phyloP scores from a whole-genome alignment of 805 yeast genomes.

The Saccharomycopsis synnaedendra region DNA sequence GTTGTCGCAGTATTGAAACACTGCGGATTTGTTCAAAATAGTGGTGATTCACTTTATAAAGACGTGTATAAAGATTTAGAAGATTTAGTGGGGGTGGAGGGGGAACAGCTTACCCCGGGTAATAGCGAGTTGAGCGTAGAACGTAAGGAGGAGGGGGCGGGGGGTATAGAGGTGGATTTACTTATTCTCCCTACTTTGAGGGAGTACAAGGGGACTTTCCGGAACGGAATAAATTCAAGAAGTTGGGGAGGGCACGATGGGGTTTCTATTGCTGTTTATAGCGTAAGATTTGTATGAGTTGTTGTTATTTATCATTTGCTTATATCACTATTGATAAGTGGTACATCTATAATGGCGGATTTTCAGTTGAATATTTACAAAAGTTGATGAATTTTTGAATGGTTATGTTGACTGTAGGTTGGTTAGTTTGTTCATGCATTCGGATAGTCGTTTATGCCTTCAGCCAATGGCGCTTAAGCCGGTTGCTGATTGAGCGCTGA shows the following conservation, averaged over 20 bases:
- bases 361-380: too few species aligned
- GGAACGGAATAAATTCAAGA: constrained; percentile 65
- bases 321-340: too few species aligned
- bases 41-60: constrained; percentile 11
- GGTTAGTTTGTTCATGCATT: too few species aligned
- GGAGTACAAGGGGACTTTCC: constrained; percentile 51
- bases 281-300: constrained; percentile 24
- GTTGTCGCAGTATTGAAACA: constrained; percentile 65
- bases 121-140: background rate
- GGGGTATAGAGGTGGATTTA: constrained; percentile 18
- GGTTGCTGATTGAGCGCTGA: too few species aligned
- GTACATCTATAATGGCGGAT: too few species aligned
- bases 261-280: constrained; percentile 51
- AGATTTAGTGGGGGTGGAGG: constrained; percentile 18
- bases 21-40: constrained; percentile 46
- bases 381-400: too few species aligned
- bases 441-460: too few species aligned
- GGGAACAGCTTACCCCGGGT: constrained; percentile 13
- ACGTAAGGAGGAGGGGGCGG: too few species aligned
- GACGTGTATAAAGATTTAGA: constrained; percentile 20
- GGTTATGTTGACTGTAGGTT: too few species aligned
- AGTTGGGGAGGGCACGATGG: constrained; percentile 81
- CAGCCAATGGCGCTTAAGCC: too few species aligned
- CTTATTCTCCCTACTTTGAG: constrained; percentile 58
- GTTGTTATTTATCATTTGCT: too few species aligned